A percentile compares a stretch with the other conserved stretches of the same genome.
phyloP scores from a whole-genome alignment of 1,284 basidiomycete species.

The Cryptococcus depauperatus region DNA sequence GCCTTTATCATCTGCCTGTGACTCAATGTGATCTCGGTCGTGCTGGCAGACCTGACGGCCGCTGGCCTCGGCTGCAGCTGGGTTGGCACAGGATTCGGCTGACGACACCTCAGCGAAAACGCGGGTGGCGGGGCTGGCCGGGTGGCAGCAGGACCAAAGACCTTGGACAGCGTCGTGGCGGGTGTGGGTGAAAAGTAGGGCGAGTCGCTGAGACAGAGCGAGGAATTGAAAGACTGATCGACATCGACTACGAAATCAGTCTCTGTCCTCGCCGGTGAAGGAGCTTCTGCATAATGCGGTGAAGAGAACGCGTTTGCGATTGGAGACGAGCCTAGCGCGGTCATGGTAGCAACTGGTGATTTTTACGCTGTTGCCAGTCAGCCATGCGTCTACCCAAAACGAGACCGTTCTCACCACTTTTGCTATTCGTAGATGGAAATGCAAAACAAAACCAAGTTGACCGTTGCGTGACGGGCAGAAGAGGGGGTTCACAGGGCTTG shows the following conservation, averaged over 20 bases:
- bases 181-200: conserved; percentile 22
- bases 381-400: too few species aligned
- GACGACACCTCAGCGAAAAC: conserved; percentile 20
- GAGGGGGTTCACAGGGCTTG: too few species aligned
- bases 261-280: conserved; percentile 39
- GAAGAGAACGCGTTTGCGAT: conserved; percentile 32
- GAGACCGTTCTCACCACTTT: too few species aligned
- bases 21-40: not conserved
- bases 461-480: too few species aligned
- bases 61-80: conserved; percentile 11
- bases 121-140: conserved; percentile 22
- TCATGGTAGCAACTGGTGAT: conserved; percentile 31
- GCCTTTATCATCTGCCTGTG: conserved; percentile 6
- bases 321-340: conserved; percentile 39
- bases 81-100: conserved; percentile 27
- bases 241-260: conserved; percentile 39
- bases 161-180: conserved; percentile 4
- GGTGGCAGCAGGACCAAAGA: conserved; percentile 1
- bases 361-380: too few species aligned
- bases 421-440: too few species aligned
- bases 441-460: too few species aligned
- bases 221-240: conserved; percentile 45
- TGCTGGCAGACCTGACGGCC: not conserved
- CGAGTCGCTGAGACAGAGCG: conserved; percentile 35
- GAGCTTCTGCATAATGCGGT: conserved; percentile 29